Base-by-base conservation (phyloP, 495 filamentous ascomycete genomes). In the Penicillium chermesinum region DNA sequence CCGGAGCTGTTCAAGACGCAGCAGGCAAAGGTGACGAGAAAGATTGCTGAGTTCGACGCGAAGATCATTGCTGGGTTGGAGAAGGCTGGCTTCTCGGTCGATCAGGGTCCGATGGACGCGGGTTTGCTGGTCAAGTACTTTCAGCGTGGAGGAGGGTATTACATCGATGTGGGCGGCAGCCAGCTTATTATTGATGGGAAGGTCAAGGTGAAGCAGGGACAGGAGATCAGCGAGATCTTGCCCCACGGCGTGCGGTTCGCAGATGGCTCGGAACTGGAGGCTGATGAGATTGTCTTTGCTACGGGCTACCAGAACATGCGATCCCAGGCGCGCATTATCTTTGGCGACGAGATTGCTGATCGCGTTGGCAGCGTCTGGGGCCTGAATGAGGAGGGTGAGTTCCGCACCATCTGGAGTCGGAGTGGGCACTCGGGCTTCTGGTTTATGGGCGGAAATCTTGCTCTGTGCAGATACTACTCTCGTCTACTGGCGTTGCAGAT, bases 291-390 rank as follows among this genome's bases (percentile, higher is more conserved):
- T 46, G 72, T 93, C 9, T 82, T 91, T 50, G 88, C 89, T 10
- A 95, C 89, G 12, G 89, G 89, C 0, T 94, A 89, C 62, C 69
- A 81, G 46, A 90, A 89, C 56, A 95, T 93, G 88, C 68, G 77
- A 34, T 82, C 79, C 1, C 64, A 69, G 48, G 67, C 71, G 10
- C 63, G 81, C 4, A 65, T 53, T 17, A 82, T 91, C 37, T 83
- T 95, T 43, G 87, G 87, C 0, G 81, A 88, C 40, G 75, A 79
- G 27, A 65, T 91, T 13, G 86, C 81, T 1, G 80, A 85, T 52
- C 71, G 75, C 12, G 69, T 86, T 0, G 71, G 73, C 7, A 77
- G 85, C 64, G 80, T 91, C 32, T 95, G 89, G 88, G 88, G 86
- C 0, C 78, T 86, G 49, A 78, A 93, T 49, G 71, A 80, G 17